Evolutionary conservation across 805 yeast species (phyloP), one percentile per base, ranked within the genome.

Genomic region (Saccharomycopsis schoenii): DNA sequence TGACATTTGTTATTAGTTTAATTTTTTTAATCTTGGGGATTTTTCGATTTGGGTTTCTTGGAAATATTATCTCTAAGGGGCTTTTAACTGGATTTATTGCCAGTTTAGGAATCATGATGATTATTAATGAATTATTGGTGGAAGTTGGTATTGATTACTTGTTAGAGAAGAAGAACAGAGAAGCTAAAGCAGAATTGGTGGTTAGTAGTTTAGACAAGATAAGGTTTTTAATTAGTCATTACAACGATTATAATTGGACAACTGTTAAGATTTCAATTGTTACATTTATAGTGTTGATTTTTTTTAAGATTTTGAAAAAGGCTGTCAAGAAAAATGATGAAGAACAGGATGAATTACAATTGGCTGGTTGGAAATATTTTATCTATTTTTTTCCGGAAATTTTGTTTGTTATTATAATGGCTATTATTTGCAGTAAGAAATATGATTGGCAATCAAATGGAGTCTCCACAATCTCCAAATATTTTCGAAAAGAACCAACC

Each of bases 31-130:
- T 84, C 1, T 82, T 86, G 64, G 97, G 97, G 0, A 69, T 92
- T 15, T 77, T 87, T 17, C 77, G 97, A 43, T 83, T 89, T 66
- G 98, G 98, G 0, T 92, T 86, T 69, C 74, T 91, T 56, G 96
- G 89, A 67, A 86, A 85, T 63, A 86, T 91, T 1, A 75, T 91
- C 55, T 86, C 96, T 43, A 80, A 89, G 34, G 84, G 96, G 0
- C 73, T 91, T 39, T 72, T 91, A 10, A 78, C 90, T 62, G 97
- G 97, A 0, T 91, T 91, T 68, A 82, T 91, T 54, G 83, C 91
- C 11, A 94, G 94, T 5, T 88, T 91, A 62, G 97, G 96, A n/a
- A 66, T 87, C 17, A 84, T 89, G 15, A 89, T 91, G 90, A 80
- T 90, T 39, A 76, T 86, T 56, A 91, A 89, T 69, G 85, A 97